Evolutionary conservation across 176 grass and related monocot species (phyloP), one percentile per base, ranked within the genome.

Genomic region (Avena atlantica): DNA sequence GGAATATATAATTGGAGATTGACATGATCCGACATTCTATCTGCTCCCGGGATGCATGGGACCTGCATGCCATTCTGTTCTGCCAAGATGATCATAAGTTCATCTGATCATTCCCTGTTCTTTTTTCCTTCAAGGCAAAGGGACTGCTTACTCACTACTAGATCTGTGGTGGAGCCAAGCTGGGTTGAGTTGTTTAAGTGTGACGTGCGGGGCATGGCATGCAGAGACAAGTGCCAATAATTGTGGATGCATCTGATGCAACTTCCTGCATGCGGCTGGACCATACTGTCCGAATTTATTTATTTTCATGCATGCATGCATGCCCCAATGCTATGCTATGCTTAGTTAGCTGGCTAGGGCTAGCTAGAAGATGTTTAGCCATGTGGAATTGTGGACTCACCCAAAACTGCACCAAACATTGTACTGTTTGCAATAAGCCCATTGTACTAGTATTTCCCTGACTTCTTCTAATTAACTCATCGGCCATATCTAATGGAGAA

Each of bases 221-320:
- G 50, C 51, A 79, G 77, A 29, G 86, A 62, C 76, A 55, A 76
- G 51, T 76, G 51, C 61, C 89, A 81, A 88, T 91, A 81, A 91
- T 91, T 88, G 77, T 85, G 42, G 58, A 85, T 37, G 60, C 86
- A 87, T 84, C 89, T 63, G 72, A 29, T 59, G 85, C 81, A 72
- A 53, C 53, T 51, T 75, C 21, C n/a, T 8, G 55, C 49, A 49
- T 65, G 37, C 37, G 78, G 12, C 76, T 84, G 76, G 70, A 67
- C 86, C 76, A 84, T 77, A 10, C 85, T 84, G 56, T 66, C 83
- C 44, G 2, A 76, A 77, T 19, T 65, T 69, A 79, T 80, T 70
- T 77, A 31, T 76, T 31, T 76, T 27, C 73, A 29, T 76, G 24
- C 21, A 52, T 52, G 72, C 71, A 75, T 75, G 69, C 70, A 31